Evolutionary conservation across 768 basidiomycete genomes (phyloP).

Genomic region (Dacryopinax spathularia): DNA sequence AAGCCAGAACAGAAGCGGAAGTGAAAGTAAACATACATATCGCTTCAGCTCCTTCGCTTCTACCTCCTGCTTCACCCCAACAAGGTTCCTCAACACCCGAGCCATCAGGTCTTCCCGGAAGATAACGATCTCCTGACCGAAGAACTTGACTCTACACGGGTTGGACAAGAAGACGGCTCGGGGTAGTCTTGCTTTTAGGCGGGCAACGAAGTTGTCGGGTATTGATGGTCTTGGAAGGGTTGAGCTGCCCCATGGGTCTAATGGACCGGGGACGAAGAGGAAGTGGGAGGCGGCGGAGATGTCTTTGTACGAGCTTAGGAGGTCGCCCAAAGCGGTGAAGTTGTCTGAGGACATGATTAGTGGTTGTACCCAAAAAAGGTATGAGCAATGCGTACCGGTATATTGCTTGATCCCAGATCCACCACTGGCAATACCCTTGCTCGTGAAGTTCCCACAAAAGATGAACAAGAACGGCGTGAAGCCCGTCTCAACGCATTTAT

Average conservation of each 20-base stretch:
- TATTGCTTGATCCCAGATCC: conserved; percentile 68
- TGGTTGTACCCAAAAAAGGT: conserved; percentile 7
- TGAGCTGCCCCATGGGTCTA: conserved; percentile 64
- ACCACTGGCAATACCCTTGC: conserved; percentile 62
- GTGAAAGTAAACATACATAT: conserved; percentile 61
- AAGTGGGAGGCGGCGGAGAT: conserved; percentile 75
- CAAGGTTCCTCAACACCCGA: conserved; percentile 79
- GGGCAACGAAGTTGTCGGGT: conserved; percentile 55
- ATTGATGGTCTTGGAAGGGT: conserved; percentile 71
- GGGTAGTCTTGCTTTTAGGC: conserved; percentile 58
- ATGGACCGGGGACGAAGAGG: conserved; percentile 85
- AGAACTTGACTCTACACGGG: conserved; percentile 89
- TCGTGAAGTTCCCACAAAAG: conserved; percentile 90
- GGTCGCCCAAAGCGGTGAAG: conserved; percentile 73
- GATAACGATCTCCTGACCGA: conserved; percentile 87
- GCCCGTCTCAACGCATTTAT: conserved; percentile 72
- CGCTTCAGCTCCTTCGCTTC: conserved; percentile 62
- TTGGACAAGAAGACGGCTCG: conserved; percentile 75
- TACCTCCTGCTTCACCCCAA: conserved; percentile 72
- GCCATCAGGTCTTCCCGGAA: conserved; percentile 90
- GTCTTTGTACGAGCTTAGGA: conserved; percentile 65
- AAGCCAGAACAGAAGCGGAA: not conserved
- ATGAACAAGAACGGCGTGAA: conserved; percentile 83
- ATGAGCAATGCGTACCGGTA: conserved; percentile 43
- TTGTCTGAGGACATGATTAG: conserved; percentile 41